These are phyloP conservation scores for Mycena vitilis DNA, from an alignment of 768 basidiomycete genomes.

Conservation along the genomic window DNA sequence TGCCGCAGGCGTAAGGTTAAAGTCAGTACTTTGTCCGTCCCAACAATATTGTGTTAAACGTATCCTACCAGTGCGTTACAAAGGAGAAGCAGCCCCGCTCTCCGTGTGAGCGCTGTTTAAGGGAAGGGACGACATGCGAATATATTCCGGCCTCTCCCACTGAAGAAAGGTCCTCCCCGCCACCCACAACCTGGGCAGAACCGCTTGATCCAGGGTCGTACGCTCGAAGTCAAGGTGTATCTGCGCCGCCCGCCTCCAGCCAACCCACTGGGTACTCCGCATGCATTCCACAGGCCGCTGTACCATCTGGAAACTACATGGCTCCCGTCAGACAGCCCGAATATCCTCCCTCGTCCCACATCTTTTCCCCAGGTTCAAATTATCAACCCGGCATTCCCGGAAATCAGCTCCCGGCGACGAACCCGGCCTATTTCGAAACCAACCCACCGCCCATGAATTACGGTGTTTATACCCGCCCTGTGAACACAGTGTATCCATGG, in stretches of 20 bases:
- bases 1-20: neutral
- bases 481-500: constrained; percentile 23
- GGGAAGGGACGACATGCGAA: constrained; percentile 27
- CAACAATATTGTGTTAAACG: neutral
- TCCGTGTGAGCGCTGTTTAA: constrained; percentile 29
- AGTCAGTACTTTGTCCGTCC: neutral
- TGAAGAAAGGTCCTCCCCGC: neutral
- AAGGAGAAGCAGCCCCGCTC: constrained; percentile 6
- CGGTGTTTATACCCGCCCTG: constrained; percentile 22
- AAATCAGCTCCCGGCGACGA: neutral
- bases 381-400: neutral
- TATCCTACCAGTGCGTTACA: constrained; percentile 12
- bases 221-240: constrained; percentile 18
- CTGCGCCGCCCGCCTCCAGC: neutral
- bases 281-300: neutral
- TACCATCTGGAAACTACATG: neutral
- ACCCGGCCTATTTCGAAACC: neutral
- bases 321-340: neutral
- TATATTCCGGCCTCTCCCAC: constrained; percentile 17
- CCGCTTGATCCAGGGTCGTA: constrained; percentile 32
- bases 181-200: constrained; percentile 14
- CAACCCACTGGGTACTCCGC: neutral
- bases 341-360: constrained; percentile 8
- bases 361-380: neutral
- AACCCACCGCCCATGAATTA: constrained; percentile 17